Evolutionary conservation across 1,284 basidiomycete genomes (phyloP).

Genomic region (Gymnopus androsaceus): DNA sequence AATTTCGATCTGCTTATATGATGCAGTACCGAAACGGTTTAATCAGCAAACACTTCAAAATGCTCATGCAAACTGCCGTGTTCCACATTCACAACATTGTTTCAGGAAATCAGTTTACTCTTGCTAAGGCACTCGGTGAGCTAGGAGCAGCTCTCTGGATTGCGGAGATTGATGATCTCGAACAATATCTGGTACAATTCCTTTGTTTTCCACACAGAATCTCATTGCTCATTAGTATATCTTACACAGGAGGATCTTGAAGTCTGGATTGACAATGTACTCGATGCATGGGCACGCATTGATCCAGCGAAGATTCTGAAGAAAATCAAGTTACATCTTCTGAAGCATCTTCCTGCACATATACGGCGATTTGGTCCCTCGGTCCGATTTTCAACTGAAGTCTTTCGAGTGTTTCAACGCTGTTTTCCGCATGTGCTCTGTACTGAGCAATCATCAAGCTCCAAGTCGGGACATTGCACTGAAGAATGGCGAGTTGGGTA

Average conservation of each 20-base stretch:
- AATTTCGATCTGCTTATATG: too few species aligned
- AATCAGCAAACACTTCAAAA: too few species aligned
- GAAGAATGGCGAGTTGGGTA: slow-evolving; percentile 31
- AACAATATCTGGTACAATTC: too few species aligned
- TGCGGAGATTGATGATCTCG: too few species aligned
- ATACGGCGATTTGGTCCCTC: slow-evolving; percentile 27
- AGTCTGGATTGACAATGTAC: slow-evolving; percentile 32
- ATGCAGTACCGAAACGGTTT: too few species aligned
- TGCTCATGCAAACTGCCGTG: too few species aligned
- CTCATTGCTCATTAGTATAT: too few species aligned
- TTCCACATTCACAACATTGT: too few species aligned
- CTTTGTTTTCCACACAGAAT: too few species aligned
- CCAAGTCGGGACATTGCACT: slow-evolving; percentile 38
- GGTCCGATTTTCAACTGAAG: slow-evolving; percentile 32
- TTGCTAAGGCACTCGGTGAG: too few species aligned
- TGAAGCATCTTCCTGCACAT: slow-evolving; percentile 24
- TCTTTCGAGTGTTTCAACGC: slow-evolving; percentile 29
- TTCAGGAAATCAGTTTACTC: too few species aligned
- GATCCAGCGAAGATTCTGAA: slow-evolving; percentile 34
- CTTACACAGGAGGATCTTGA: slow-evolving; percentile 37
- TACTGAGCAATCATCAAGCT: slow-evolving; percentile 27
- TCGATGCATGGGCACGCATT: slow-evolving; percentile 29
- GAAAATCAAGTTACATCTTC: slow-evolving; percentile 40
- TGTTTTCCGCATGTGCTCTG: slow-evolving; percentile 26
- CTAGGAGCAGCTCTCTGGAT: too few species aligned